A percentile compares a stretch with the other conserved stretches of the same genome.
These are phyloP conservation scores for Puccinellia tenuiflora DNA, from an alignment of 176 grass and related monocot species.

Conservation along the genomic window DNA sequence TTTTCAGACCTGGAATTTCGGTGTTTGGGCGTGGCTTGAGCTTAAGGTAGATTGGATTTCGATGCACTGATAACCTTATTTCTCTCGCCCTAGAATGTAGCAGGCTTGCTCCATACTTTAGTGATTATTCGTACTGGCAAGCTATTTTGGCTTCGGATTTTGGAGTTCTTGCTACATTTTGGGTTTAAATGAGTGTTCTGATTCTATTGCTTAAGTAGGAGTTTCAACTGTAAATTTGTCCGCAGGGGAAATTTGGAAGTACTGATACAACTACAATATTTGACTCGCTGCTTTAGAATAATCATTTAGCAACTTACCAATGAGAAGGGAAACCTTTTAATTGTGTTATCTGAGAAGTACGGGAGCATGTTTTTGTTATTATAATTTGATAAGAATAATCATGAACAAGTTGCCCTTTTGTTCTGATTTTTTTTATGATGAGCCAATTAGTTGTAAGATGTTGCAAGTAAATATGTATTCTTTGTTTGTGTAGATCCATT, in stretches of 20 bases:
- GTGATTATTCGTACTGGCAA: neutral
- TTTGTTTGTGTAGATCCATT: slow-evolving; percentile 68
- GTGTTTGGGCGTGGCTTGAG: neutral
- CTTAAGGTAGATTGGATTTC: neutral
- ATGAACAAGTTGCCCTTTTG: neutral
- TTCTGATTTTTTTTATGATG: neutral
- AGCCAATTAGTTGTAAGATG: neutral
- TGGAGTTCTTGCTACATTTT: neutral
- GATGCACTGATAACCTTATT: neutral
- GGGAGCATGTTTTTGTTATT: neutral
- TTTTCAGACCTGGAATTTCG: neutral
- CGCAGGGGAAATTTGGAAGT: neutral
- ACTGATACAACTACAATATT: neutral
- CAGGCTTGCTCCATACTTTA: neutral
- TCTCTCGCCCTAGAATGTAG: neutral
- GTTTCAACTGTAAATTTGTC: neutral
- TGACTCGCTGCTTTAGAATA: neutral
- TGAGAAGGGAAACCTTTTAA: slow-evolving; percentile 11
- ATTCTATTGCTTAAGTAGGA: neutral
- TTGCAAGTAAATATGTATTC: slow-evolving; percentile 10
- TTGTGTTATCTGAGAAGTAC: too few species aligned
- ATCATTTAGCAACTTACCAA: neutral
- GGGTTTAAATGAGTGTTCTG: neutral
- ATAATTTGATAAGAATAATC: slow-evolving; percentile 2
- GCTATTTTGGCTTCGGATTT: neutral